Base-by-base conservation (phyloP, 225 moss, liverwort and hornwort species). In the Antitrichia curtipendula region DNA sequence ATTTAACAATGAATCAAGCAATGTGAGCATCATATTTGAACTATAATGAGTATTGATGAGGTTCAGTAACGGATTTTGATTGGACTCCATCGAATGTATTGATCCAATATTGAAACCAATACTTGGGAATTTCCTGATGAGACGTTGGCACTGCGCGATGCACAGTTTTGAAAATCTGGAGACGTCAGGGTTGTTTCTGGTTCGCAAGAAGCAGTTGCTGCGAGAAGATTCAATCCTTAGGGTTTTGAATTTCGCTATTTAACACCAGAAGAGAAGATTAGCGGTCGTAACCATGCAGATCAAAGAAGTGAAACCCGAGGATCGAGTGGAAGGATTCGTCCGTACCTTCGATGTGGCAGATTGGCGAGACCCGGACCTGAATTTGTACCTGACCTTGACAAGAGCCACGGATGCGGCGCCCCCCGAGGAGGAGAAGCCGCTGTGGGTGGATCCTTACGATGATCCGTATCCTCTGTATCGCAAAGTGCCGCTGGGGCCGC, bases 391-490 rank as follows among this genome's bases (percentile, higher is more conserved):
- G 21, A 93, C 91, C 8, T 85, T 93, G 61, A 85, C 91, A 3
- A 82, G 91, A 57, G 91, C 92, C 22, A 94, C 93, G 0, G 90
- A 94, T 45, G 75, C 29, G 0, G 88, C 77, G 2, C 87, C 91
- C 3, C 89, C 85, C 0, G 62, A 89, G 80, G 50, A 92, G 18
- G 81, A 38, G 15, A 87, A 81, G 78, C 41, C 70, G 2, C 84
- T 59, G 1, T 94, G 88, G 59, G 57, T 82, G 3, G 93, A 94
- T 80, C 88, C 86, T 8, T 94, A 93, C 5, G 68, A 92, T 53
- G 93, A 94, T 66, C 90, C 91, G 5, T 93, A 18, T 57, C 88
- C 89, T 38, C 58, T 94, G 1, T 94, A 89, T 47, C 81, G 91
- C 54, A 94, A 93, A 86, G 73, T 86, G 18, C 90, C 90, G 2